Base-by-base conservation (phyloP, 176 grass and related monocot genomes). In the Ensete ventricosum region DNA sequence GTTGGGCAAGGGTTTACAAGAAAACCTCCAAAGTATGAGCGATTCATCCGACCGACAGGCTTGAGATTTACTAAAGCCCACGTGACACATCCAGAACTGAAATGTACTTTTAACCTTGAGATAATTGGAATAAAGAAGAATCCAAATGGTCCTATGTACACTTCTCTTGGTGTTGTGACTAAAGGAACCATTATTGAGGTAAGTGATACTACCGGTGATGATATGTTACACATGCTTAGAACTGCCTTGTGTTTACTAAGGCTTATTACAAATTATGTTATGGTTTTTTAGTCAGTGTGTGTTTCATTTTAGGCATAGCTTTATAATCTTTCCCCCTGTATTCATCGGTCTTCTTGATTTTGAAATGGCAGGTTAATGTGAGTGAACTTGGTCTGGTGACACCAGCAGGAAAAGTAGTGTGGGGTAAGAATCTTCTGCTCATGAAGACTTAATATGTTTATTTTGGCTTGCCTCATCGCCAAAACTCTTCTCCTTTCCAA, bases 91-190 rank as follows among this genome's bases (percentile, higher is more conserved):
- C 92, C 89, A 73, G 89, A 96, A 78, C 70, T 92, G 59, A 96
- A 92, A 79, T 96, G 92, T 75, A 96, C 92, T 62, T 92, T 92
- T 73, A 96, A 96, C 73, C 86, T 96, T 1, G 89, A 96, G 48
- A 89, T 92, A 67, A 96, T 96, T 77, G 90, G 87, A 23, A 81
- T 96, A 27, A 96, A 96, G 89, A 96, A 96, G 74, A 96, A 96
- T 50, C 92, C 92, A 62, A 92, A 96, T 74, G 92, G 92, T 53
- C 82, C 73, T 67, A 96, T 96, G 92, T 96, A 96, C 77, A 88
- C 92, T 75, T 92, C 92, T 87, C 89, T 96, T 59, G 92, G 92
- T 54, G 92, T 96, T 70, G 81, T 92, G 71, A 96, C 92, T 4
- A 92, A 52, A 83, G 92, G 92, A 82, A 92, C 92, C 22, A 96